These are phyloP conservation scores for Fusarium sp. DNA, from an alignment of 2,329 filamentous ascomycete species.

Conservation along the genomic window DNA sequence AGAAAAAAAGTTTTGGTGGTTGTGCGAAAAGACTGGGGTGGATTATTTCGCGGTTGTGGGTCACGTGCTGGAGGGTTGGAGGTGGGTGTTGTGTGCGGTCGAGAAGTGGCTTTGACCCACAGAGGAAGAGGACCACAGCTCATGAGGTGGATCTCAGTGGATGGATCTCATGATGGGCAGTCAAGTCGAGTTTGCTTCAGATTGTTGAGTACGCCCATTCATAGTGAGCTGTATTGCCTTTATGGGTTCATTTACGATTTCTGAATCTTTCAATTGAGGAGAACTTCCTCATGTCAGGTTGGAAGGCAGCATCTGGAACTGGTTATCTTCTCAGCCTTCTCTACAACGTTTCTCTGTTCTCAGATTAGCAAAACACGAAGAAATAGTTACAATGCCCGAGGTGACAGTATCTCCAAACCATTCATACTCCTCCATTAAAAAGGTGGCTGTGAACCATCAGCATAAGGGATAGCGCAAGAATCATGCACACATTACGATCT, in stretches of 20 bases:
- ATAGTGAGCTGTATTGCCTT: not conserved
- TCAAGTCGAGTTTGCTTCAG: not conserved
- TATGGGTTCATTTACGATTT: not conserved
- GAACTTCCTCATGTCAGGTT: not conserved
- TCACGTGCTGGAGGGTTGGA: constrained; percentile 46
- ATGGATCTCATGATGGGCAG: not conserved
- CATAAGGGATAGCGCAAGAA: not conserved
- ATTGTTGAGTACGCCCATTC: not conserved
- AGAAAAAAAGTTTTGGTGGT: constrained; percentile 37
- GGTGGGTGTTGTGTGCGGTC: constrained; percentile 4
- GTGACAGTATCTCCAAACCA: not conserved
- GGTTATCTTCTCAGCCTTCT: too few species aligned
- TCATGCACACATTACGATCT: constrained; percentile 31
- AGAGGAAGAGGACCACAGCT: not conserved
- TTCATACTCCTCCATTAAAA: not conserved
- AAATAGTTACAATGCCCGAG: not conserved
- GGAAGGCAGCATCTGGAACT: not conserved
- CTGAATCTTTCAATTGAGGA: not conserved
- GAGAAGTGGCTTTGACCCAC: not conserved
- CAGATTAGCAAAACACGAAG: not conserved
- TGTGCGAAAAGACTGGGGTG: constrained; percentile 24
- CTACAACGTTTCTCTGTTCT: not conserved
- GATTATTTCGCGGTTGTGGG: constrained; percentile 41
- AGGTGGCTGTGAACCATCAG: not conserved
- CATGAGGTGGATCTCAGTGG: not conserved